Evolutionary conservation across 768 basidiomycete species (phyloP).

Genomic region (Lanmaoa rubissima): DNA sequence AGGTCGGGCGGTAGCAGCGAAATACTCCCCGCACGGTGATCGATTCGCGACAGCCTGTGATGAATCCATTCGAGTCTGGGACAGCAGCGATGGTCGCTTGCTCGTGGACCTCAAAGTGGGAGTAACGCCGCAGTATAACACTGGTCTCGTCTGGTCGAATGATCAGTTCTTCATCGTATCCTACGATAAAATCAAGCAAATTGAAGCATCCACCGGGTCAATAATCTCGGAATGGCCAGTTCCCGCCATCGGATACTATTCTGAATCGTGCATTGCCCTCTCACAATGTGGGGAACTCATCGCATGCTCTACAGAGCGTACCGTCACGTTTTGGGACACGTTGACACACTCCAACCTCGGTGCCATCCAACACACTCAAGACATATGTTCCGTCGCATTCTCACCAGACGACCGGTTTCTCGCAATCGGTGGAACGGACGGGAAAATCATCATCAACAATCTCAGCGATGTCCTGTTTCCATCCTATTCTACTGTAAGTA

Average conservation of each 20-base stretch:
- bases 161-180: not conserved
- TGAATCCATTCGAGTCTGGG: no score
- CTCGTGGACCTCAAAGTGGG: not conserved
- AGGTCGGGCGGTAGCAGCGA: not conserved
- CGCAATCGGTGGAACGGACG: not conserved
- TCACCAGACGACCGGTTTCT: not conserved
- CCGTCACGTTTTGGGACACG: conserved; percentile 1
- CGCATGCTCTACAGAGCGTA: not conserved
- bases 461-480: not conserved
- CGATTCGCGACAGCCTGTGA: no score
- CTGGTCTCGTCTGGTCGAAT: conserved; percentile 4
- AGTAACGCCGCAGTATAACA: not conserved
- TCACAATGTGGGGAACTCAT: not conserved
- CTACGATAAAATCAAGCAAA: not conserved
- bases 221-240: not conserved
- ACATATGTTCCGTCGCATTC: not conserved
- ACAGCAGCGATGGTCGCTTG: not conserved
- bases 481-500: not conserved
- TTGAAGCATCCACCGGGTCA: no score
- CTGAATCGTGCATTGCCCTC: conserved; percentile 1
- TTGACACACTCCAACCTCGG: not conserved
- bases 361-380: not conserved
- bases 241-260: not conserved
- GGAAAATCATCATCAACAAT: not conserved
- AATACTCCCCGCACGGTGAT: no score